phyloP scores from a whole-genome alignment of 768 basidiomycete species.

The Phaeolepiota aurea region DNA sequence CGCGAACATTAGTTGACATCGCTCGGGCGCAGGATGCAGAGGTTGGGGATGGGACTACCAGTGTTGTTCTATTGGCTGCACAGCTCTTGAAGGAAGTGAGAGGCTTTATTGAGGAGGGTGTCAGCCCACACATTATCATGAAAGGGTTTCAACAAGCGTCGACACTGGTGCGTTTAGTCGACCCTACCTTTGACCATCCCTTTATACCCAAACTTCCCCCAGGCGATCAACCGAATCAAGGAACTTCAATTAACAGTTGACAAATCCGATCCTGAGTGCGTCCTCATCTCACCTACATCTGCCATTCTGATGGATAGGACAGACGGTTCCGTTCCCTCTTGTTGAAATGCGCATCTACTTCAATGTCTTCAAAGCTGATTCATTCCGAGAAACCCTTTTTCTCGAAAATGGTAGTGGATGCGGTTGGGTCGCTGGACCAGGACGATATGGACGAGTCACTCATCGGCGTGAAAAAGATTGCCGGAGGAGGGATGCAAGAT shows the following conservation, averaged over 20 bases:
- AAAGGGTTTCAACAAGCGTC: conserved; percentile 89
- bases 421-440: conserved; percentile 87
- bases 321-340: conserved; percentile 88
- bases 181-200: conserved; percentile 4
- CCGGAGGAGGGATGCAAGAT: conserved; percentile 97
- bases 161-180: conserved; percentile 55
- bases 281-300: conserved; percentile 7
- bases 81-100: conserved; percentile 92
- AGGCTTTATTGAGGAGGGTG: conserved; percentile 90
- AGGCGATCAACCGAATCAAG: conserved; percentile 85
- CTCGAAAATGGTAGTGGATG: conserved; percentile 97
- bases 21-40: conserved; percentile 98
- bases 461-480: conserved; percentile 96
- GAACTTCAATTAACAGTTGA: conserved; percentile 87
- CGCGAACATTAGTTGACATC: conserved; percentile 96
- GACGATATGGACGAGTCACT: conserved; percentile 91
- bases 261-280: conserved; percentile 84
- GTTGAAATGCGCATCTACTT: conserved; percentile 94
- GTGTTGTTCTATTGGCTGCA: conserved; percentile 88
- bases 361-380: conserved; percentile 99
- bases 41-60: conserved; percentile 97
- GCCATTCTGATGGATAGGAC: conserved; percentile 10
- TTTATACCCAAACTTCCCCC: conserved; percentile 7
- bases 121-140: conserved; percentile 96
- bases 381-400: conserved; percentile 99